Percentiles rank a stretch among this genome's conserved stretches.
These are phyloP conservation scores for Alloascoidea africana DNA, from an alignment of 805 yeast genomes.

Conservation along the genomic window DNA sequence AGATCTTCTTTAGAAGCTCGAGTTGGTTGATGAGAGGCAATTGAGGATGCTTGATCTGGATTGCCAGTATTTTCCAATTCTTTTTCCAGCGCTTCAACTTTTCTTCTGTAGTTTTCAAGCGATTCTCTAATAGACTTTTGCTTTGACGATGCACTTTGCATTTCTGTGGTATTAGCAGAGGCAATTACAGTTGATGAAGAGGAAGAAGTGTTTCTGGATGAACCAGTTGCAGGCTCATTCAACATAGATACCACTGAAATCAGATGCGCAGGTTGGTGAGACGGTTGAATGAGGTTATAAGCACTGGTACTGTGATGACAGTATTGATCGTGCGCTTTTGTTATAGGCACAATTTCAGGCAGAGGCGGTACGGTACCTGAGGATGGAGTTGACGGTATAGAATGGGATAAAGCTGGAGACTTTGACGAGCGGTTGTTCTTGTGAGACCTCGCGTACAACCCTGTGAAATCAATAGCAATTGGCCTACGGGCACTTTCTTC, in stretches of 20 bases:
- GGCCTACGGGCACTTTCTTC: no score
- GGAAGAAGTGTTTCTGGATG: not conserved
- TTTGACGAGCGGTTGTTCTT: no score
- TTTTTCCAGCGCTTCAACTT: not conserved
- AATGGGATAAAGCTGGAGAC: not conserved
- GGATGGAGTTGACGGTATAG: not conserved
- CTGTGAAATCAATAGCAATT: not conserved
- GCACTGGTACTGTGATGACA: not conserved
- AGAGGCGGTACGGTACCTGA: not conserved
- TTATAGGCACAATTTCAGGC: no score
- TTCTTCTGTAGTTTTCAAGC: not conserved
- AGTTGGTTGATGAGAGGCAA: no score
- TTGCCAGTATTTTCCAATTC: not conserved
- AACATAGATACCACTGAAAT: not conserved
- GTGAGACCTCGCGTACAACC: no score
- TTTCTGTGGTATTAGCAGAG: not conserved
- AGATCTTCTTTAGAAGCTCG: no score
- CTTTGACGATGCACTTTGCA: not conserved
- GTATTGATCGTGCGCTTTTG: no score
- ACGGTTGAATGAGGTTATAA: not conserved
- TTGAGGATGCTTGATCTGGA: not conserved
- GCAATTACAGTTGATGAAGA: no score
- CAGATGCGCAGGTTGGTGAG: not conserved
- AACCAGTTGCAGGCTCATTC: not conserved
- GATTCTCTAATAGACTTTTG: not conserved